These are phyloP conservation scores for Saccharomyces kudriavzevii DNA, from an alignment of 805 yeast genomes.

Conservation along the genomic window DNA sequence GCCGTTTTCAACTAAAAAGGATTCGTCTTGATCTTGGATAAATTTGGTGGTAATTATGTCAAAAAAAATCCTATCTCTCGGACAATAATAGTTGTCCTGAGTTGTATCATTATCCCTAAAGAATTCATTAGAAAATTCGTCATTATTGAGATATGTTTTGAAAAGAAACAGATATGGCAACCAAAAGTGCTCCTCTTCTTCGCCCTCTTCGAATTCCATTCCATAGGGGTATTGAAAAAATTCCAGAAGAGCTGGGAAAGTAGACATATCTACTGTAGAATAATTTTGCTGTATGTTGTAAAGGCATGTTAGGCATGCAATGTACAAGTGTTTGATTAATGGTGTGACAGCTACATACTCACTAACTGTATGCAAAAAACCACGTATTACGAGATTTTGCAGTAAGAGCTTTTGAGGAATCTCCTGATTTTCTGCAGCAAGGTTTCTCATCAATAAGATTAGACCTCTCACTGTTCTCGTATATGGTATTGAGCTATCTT, in stretches of 20 bases:
- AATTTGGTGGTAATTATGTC: constrained; percentile 14
- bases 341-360: constrained; percentile 20
- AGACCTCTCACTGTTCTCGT: constrained; percentile 40
- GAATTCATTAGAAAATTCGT: constrained; percentile 21
- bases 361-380: background rate
- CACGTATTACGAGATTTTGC: constrained; percentile 11
- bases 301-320: constrained; percentile 13
- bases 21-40: constrained; percentile 8
- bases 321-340: constrained; percentile 6
- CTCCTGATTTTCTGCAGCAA: constrained; percentile 31
- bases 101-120: constrained; percentile 12
- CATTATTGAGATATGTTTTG: constrained; percentile 15
- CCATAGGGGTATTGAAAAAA: constrained; percentile 19
- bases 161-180: constrained; percentile 18
- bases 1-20: background rate
- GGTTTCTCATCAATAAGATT: constrained; percentile 41
- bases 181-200: constrained; percentile 6
- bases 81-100: background rate
- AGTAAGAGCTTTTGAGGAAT: constrained; percentile 21
- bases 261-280: constrained; percentile 13
- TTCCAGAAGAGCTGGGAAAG: constrained; percentile 11
- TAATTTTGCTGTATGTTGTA: constrained; percentile 19
- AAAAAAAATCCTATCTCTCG: constrained; percentile 10
- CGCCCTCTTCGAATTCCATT: constrained; percentile 3
- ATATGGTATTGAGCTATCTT: constrained; percentile 9